Evolutionary conservation across 805 yeast species (phyloP).

Genomic region (Millerago galiae): DNA sequence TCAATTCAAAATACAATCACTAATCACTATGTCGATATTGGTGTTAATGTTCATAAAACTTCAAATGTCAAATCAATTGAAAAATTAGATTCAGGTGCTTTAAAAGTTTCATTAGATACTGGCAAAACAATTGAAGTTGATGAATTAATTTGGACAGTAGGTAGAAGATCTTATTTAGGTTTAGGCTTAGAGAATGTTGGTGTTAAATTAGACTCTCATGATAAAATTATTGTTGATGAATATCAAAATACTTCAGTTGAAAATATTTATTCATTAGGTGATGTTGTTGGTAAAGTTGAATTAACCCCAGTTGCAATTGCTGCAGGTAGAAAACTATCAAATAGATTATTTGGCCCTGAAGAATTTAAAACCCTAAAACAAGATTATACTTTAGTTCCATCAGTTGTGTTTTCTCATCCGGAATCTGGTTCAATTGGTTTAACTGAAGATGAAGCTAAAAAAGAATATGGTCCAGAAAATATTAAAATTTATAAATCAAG

Average conservation of each 20-base stretch:
- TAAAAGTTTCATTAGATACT: constrained; percentile 39
- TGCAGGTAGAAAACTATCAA: constrained; percentile 90
- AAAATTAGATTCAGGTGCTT: constrained; percentile 41
- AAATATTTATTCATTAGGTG: constrained; percentile 83
- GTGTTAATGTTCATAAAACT: constrained; percentile 72
- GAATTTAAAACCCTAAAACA: constrained; percentile 66
- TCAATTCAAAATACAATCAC: constrained; percentile 75
- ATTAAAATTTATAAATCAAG: constrained; percentile 76
- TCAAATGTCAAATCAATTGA: constrained; percentile 45
- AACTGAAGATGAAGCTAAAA: constrained; percentile 70
- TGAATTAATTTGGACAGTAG: constrained; percentile 86
- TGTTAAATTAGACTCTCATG: constrained; percentile 51
- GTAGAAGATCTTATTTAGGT: constrained; percentile 72
- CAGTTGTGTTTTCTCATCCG: constrained; percentile 97
- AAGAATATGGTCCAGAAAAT: constrained; percentile 71
- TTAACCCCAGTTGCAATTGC: constrained; percentile 98
- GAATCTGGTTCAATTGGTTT: constrained; percentile 95
- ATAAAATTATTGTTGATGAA: constrained; percentile 75
- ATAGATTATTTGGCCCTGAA: constrained; percentile 83
- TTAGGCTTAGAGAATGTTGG: constrained; percentile 76
- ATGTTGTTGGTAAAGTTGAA: constrained; percentile 88
- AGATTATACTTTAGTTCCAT: constrained; percentile 82
- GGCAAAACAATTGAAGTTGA: constrained; percentile 57
- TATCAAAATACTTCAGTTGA: constrained; percentile 74
- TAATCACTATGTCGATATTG: constrained; percentile 71